Evolutionary conservation across 345 rosid species (phyloP).

Genomic region (Murraya paniculata): DNA sequence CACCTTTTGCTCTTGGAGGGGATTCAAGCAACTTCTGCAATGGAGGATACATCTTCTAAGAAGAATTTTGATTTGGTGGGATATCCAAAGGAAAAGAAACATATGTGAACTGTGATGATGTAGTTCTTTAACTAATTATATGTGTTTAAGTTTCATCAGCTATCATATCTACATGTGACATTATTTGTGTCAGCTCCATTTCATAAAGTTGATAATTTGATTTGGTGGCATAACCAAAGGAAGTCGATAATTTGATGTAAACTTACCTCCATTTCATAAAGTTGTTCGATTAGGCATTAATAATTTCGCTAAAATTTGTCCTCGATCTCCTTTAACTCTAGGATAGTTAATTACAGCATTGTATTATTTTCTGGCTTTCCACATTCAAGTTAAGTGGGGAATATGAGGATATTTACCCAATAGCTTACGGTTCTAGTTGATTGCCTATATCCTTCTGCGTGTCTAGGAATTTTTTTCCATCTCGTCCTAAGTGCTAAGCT

Average conservation of each 20-base stretch:
- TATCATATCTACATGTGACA: too few relatives aligned
- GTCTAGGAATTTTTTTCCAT: neutral
- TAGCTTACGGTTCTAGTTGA: neutral
- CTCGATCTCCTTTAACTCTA: too few relatives aligned
- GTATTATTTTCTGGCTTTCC: too few relatives aligned
- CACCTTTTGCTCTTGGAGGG: conserved; percentile 20
- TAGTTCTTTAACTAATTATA: neutral
- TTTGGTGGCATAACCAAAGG: too few relatives aligned
- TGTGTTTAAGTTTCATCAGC: too few relatives aligned
- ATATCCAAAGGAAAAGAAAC: neutral
- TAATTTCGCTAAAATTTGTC: too few relatives aligned
- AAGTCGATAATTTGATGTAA: neutral
- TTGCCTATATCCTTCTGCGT: neutral
- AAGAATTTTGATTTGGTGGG: neutral
- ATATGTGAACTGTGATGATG: neutral
- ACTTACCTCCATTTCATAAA: neutral
- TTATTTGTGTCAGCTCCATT: neutral
- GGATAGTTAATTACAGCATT: too few relatives aligned
- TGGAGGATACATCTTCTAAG: conserved; percentile 41
- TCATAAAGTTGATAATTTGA: too few relatives aligned
- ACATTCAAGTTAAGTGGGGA: neutral
- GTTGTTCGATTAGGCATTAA: too few relatives aligned
- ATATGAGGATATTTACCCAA: neutral
- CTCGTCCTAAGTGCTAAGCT: neutral
- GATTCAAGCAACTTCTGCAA: conserved; percentile 23